phyloP scores from a whole-genome alignment of 495 filamentous ascomycete genomes.

The Neurospora sp. region DNA sequence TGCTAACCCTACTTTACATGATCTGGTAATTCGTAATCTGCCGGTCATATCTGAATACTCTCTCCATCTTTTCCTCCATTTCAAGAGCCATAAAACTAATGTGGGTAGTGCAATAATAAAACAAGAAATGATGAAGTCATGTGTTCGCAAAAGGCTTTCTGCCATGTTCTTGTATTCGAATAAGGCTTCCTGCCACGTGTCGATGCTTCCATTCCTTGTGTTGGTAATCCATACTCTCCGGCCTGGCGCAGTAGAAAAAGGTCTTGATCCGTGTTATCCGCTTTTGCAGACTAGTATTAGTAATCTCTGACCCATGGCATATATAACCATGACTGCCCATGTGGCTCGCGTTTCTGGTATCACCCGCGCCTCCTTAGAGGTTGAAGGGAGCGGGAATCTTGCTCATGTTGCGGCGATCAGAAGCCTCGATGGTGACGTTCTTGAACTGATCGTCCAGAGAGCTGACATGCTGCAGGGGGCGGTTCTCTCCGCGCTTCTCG shows the following conservation, averaged over 20 bases:
- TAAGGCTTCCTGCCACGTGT: not conserved
- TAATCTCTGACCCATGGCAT: not conserved
- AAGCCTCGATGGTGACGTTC: conserved; percentile 10
- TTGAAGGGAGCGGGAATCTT: not conserved
- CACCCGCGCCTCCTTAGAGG: not conserved
- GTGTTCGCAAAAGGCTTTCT: not conserved
- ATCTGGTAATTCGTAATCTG: not conserved
- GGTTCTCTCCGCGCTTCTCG: conserved; percentile 34
- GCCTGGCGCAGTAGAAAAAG: not conserved
- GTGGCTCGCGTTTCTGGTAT: not conserved
- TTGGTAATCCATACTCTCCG: not conserved
- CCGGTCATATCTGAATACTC: not conserved
- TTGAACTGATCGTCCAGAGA: conserved; percentile 22
- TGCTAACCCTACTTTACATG: not conserved
- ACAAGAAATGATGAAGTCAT: not conserved
- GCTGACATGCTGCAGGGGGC: conserved; percentile 20
- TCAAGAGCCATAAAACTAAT: not conserved
- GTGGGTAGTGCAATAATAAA: not conserved
- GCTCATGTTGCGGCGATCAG: conserved; percentile 6
- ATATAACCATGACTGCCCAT: not conserved
- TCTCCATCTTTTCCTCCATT: too few species aligned
- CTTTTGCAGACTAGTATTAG: not conserved
- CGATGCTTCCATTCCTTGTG: not conserved
- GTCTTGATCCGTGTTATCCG: not conserved
- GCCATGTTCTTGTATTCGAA: not conserved